Conservation (phyloP, 2,329 filamentous ascomycete species). For the Ilyonectria mors-panacis region DNA sequence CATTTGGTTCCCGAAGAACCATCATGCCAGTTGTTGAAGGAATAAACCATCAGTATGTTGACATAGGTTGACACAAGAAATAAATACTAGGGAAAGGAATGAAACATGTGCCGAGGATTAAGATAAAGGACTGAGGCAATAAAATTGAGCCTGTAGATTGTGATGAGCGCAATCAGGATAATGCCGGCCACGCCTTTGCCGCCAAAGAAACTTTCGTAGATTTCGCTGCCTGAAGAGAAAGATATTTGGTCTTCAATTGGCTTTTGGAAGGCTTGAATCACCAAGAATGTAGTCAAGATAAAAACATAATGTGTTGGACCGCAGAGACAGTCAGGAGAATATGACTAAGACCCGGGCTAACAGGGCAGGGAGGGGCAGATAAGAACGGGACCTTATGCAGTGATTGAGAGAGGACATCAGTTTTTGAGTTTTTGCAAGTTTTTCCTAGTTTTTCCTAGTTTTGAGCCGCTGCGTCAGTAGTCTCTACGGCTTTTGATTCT, state of each 20-base stretch:
- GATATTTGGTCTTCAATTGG: constrained; percentile 13
- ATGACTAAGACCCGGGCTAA: too few species aligned
- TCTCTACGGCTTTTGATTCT: too few species aligned
- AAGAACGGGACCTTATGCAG: too few species aligned
- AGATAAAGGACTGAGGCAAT: constrained; percentile 18
- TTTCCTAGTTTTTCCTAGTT: too few species aligned
- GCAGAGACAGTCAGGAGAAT: too few species aligned
- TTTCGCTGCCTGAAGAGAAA: constrained; percentile 3
- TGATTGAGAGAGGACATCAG: constrained; percentile 5
- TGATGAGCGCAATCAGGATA: constrained; percentile 18
- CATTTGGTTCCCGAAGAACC: constrained; percentile 21
- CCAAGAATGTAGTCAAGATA: constrained; percentile 16
- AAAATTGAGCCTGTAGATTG: constrained; percentile 21
- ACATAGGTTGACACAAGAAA: constrained; percentile 21
- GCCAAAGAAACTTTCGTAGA: constrained; percentile 18
- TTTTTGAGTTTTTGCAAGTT: too few species aligned
- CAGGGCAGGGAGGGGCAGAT: too few species aligned
- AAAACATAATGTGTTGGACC: too few species aligned
- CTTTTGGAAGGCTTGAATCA: constrained; percentile 1
- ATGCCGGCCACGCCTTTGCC: constrained; percentile 2
- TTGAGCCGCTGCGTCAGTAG: too few species aligned
- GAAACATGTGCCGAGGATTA: constrained; percentile 25
- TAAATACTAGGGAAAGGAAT: constrained; percentile 18
- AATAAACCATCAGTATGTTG: constrained; percentile 22
- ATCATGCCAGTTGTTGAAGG: constrained; percentile 24